Evolutionary conservation across 257 asterid genomes (phyloP), one percentile per base, ranked within the genome.

Genomic region (Cynanchum wilfordii): DNA sequence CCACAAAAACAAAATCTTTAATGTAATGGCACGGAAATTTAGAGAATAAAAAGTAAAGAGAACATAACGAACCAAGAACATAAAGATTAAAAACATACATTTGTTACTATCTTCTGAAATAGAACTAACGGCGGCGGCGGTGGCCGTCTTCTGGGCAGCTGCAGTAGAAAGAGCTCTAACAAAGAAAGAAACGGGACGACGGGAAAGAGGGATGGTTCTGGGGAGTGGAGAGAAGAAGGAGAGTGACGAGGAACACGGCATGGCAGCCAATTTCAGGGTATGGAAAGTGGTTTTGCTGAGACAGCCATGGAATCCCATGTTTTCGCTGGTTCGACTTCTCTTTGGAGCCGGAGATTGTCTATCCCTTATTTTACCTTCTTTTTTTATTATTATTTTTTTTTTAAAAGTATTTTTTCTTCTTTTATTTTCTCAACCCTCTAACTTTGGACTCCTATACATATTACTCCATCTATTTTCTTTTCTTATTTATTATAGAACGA

Each of bases 91-190:
- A 27, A 3, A 20, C 44, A 36, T 6, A 89, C 92, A 87, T 82
- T 83, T 85, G 62, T 22, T 52, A 19, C 82, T 92, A 27, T 83
- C 85, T 4, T 82, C 22, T 57, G 47, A 24, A 67, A 70, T 51
- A 76, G 79, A n/a, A 75, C 68, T 45, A 73, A 76, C 40, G 75
- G 71, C 47, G 19, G 59, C 59, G 30, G 83, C 16, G 73, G 56
- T 16, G 69, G 78, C 38, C 38, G 38, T 55, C 59, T 84, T 45
- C 63, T 77, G 83, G 78, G 80, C 77, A 74, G 87, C 77, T 59
- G 96, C 45, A 68, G 86, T 72, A 63, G 96, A 81, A 76, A 89
- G 77, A 30, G 92, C 85, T 80, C 87, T 75, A 76, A 66, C 64
- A 67, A 83, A 75, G 40, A 81, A 79, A 27, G 87, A 84, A 38